Conservation (phyloP, 2,329 filamentous ascomycete species). For the Raffaelea ambrosiae region DNA sequence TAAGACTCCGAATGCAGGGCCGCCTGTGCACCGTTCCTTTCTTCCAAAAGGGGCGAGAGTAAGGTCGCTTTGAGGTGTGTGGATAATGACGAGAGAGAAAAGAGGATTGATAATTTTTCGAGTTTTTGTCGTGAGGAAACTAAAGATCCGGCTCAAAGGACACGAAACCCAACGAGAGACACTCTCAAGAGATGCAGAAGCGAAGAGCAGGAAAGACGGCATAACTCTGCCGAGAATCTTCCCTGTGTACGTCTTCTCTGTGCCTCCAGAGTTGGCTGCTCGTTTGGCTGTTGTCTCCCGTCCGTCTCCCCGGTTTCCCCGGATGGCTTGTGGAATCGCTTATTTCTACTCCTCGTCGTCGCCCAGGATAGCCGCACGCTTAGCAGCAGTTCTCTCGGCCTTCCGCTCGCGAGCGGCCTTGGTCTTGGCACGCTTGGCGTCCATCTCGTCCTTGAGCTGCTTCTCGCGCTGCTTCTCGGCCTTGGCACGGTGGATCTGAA, state of each 20-base stretch:
- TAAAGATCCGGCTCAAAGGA: background rate
- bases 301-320: slow-evolving; percentile 10
- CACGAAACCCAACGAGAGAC: background rate
- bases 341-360: slow-evolving; percentile 53
- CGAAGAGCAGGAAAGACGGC: background rate
- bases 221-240: background rate
- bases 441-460: slow-evolving; percentile 98
- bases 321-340: background rate
- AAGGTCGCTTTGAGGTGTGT: background rate
- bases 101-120: too few species aligned
- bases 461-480: slow-evolving; percentile 97
- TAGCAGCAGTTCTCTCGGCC: slow-evolving; percentile 81
- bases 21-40: slow-evolving; percentile 10
- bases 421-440: slow-evolving; percentile 99
- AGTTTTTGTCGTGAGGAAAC: too few species aligned
- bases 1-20: slow-evolving; percentile 51
- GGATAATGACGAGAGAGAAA: background rate
- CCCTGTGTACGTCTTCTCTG: slow-evolving; percentile 1
- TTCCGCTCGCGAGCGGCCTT: slow-evolving; percentile 99
- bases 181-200: background rate
- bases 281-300: slow-evolving; percentile 1
- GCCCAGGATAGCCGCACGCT: slow-evolving; percentile 78
- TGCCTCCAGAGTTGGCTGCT: too few species aligned
- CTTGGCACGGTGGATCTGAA: slow-evolving; percentile 98
- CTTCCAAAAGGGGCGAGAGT: background rate